A percentile compares a stretch with the other conserved stretches of the same genome.
Conservation (phyloP, 2,329 filamentous ascomycete genomes). For the Chaetomium olivaceum region DNA sequence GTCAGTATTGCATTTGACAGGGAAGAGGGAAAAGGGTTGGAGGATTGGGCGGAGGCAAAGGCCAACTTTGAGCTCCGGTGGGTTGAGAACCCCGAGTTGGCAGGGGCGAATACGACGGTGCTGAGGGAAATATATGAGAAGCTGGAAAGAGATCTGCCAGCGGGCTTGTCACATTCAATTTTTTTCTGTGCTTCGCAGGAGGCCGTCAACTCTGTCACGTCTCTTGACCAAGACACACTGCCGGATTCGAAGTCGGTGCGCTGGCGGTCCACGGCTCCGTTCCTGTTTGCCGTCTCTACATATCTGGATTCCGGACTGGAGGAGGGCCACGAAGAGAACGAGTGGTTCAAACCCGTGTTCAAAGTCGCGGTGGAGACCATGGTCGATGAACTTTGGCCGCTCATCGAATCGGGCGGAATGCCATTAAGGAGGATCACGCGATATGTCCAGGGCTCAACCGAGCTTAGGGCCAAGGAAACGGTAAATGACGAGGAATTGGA, state of each 20-base stretch:
- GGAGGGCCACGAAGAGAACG: neutral
- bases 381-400: neutral
- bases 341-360: neutral
- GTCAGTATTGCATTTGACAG: neutral
- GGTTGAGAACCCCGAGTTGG: neutral
- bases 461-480: neutral
- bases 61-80: neutral
- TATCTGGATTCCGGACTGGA: neutral
- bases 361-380: neutral
- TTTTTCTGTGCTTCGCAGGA: neutral
- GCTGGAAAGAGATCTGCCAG: neutral
- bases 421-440: neutral
- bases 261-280: neutral
- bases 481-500: neutral
- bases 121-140: neutral
- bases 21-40: neutral
- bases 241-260: neutral
- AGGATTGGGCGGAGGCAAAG: neutral
- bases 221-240: neutral
- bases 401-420: neutral
- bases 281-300: neutral
- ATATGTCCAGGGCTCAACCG: neutral
- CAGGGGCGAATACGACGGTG: neutral
- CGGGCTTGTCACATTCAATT: neutral
- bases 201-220: neutral